These are phyloP conservation scores for Epichloe gansuensis DNA, from an alignment of 2,329 filamentous ascomycete species.

Conservation along the genomic window DNA sequence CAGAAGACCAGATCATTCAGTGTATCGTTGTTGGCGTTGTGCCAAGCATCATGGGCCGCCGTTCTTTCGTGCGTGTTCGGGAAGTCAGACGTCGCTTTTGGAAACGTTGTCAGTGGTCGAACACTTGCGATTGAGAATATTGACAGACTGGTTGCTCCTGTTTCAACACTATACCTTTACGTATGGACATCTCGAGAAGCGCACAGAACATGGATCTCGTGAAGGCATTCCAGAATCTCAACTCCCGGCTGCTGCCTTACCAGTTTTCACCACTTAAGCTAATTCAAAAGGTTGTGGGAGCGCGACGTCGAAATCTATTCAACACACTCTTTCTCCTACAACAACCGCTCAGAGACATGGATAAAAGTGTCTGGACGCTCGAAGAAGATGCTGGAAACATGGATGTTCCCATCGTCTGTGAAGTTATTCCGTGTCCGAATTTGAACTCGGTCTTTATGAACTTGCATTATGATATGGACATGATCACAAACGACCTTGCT, in stretches of 20 bases:
- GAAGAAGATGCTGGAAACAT: constrained; percentile 49
- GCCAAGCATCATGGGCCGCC: constrained; percentile 63
- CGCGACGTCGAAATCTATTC: constrained; percentile 47
- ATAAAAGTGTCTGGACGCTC: constrained; percentile 42
- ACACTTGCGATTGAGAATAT: constrained; percentile 53
- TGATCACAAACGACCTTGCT: constrained; percentile 18
- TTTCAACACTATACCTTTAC: constrained; percentile 77
- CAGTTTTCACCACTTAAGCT: constrained; percentile 66
- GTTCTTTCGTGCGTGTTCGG: constrained; percentile 45
- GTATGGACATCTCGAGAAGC: constrained; percentile 38
- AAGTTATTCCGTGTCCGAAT: constrained; percentile 47
- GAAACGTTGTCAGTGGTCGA: constrained; percentile 73
- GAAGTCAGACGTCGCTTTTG: constrained; percentile 65
- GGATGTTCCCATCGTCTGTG: constrained; percentile 68
- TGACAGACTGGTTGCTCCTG: constrained; percentile 69
- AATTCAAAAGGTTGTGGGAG: constrained; percentile 45
- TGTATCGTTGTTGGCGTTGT: constrained; percentile 51
- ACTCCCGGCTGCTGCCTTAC: constrained; percentile 49
- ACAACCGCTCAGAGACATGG: constrained; percentile 45
- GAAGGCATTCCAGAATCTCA: constrained; percentile 47
- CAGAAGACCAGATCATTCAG: constrained; percentile 38
- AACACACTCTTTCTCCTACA: constrained; percentile 75
- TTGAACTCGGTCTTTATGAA: constrained; percentile 43
- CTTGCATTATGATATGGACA: constrained; percentile 48
- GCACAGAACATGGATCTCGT: constrained; percentile 45